Percentiles rank a stretch among this genome's conserved stretches.
Conservation (phyloP, 768 basidiomycete species). For the Lenzites betulinus region DNA sequence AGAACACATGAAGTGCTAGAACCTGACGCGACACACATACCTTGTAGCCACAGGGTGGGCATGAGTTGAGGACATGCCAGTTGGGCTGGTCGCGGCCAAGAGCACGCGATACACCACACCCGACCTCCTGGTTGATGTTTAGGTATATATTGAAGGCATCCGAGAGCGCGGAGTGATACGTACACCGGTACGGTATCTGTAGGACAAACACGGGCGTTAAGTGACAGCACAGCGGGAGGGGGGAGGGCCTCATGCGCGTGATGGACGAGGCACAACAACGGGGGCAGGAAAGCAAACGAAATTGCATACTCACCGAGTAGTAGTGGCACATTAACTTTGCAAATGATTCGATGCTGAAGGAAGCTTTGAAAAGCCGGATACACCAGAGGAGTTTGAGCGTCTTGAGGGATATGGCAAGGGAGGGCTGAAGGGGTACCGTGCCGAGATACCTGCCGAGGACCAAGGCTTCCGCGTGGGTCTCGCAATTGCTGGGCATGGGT, state of each 20-base stretch:
- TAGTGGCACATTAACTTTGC: conserved; percentile 20
- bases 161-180: conserved; percentile 29
- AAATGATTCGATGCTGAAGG: conserved; percentile 24
- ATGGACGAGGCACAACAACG: not conserved
- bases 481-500: not conserved
- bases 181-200: conserved; percentile 31
- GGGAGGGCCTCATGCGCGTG: not conserved
- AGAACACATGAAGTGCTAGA: not conserved
- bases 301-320: conserved; percentile 22
- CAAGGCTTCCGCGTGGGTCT: not conserved
- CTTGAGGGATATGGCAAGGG: conserved; percentile 20
- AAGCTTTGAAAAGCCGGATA: conserved; percentile 18
- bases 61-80: conserved; percentile 39
- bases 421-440: conserved; percentile 4
- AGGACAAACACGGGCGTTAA: not conserved
- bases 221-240: not conserved
- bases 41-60: conserved; percentile 40
- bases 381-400: conserved; percentile 20
- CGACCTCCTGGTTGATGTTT: conserved; percentile 25
- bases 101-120: conserved; percentile 23
- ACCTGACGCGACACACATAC: conserved; percentile 19
- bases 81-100: conserved; percentile 33
- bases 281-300: not conserved
- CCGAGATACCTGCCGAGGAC: conserved; percentile 14
- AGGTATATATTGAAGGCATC: conserved; percentile 41